phyloP scores from a whole-genome alignment of 495 filamentous ascomycete species.

The Penicillium canariense region DNA sequence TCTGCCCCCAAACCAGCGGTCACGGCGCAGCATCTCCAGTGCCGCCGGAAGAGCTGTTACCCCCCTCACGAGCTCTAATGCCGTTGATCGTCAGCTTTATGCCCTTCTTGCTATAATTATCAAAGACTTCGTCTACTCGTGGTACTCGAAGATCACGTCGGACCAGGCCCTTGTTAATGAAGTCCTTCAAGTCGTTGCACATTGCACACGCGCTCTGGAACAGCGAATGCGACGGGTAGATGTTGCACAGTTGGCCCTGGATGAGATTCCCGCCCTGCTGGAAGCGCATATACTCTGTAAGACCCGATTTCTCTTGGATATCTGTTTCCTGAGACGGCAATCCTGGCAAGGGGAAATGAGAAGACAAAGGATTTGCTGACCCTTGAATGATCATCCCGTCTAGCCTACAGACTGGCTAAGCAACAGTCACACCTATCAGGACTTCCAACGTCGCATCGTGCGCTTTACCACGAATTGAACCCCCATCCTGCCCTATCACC shows the following conservation, averaged over 20 bases:
- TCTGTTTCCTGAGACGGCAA: neutral
- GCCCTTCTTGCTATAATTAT: conserved; percentile 85
- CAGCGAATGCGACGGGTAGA: conserved; percentile 79
- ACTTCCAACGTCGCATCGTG: conserved; percentile 43
- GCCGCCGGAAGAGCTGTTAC: conserved; percentile 75
- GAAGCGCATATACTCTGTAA: conserved; percentile 78
- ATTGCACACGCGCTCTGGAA: conserved; percentile 83
- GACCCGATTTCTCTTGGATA: conserved; percentile 28
- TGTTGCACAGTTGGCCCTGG: conserved; percentile 75
- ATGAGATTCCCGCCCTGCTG: conserved; percentile 82
- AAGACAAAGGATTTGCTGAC: conserved; percentile 4
- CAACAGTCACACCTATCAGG: conserved; percentile 48
- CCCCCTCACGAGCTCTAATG: conserved; percentile 91
- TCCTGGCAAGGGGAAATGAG: neutral
- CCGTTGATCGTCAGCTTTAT: conserved; percentile 88
- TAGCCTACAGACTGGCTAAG: conserved; percentile 55
- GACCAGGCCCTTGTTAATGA: conserved; percentile 85
- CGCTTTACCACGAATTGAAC: conserved; percentile 79
- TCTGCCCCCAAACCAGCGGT: conserved; percentile 55
- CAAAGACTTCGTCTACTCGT: conserved; percentile 82
- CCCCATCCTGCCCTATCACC: conserved; percentile 79
- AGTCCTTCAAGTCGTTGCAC: conserved; percentile 82
- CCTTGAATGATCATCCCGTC: neutral
- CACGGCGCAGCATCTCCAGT: conserved; percentile 44
- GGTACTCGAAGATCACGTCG: conserved; percentile 89